Base-by-base conservation (phyloP, 768 basidiomycete genomes). In the Mycena galericulata region DNA sequence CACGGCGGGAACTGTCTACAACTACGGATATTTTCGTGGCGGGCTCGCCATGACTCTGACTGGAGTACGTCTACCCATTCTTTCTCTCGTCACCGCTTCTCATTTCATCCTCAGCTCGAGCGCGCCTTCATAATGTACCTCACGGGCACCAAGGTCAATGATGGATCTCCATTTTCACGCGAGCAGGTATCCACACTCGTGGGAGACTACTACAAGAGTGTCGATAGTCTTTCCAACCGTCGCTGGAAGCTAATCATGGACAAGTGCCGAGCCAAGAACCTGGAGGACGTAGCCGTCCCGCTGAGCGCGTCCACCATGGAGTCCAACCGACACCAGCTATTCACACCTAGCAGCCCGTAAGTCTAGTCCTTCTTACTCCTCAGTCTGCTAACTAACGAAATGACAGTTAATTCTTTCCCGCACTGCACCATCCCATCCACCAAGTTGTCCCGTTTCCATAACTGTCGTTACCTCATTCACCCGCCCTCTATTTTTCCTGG, bases 261-360 rank as follows among this genome's bases (percentile, higher is more conserved):
- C 11, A 26, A 24, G 24, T 47, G 29, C 46, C 12, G 12, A 2
- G 32, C 30, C 1, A 27, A 34, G 46, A 60, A 36, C 34, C 30
- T 27, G 3, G 45, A 18, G 30, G 58, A 60, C 14, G 32, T 46
- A 3, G 26, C 58, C 4, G 14, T 60, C 10, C 27, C 32, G 8
- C 30, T 34, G 9, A 53, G 51, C 51, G 51, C 51, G 4, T 34
- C 51, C 29, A 53, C 29, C 51, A 53, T 53, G 51, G 51, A 30
- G 29, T 7, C 51, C 51, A 30, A 53, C 32, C 51, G 45, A 20
- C 34, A 27, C 22, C n/a, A 18, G n/a, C n/a, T 60, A 29, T 60
- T 60, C 58, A 46, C 27, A 15, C 45, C 45, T n/a, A 60, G 58
- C 58, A 60, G 58, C 45, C 58, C 58, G 22, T 27, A 18, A 17